A percentile compares a stretch with the other conserved stretches of the same genome.
These are phyloP conservation scores for Hanseniaspora valbyensis DNA, from an alignment of 805 yeast species.

Conservation along the genomic window DNA sequence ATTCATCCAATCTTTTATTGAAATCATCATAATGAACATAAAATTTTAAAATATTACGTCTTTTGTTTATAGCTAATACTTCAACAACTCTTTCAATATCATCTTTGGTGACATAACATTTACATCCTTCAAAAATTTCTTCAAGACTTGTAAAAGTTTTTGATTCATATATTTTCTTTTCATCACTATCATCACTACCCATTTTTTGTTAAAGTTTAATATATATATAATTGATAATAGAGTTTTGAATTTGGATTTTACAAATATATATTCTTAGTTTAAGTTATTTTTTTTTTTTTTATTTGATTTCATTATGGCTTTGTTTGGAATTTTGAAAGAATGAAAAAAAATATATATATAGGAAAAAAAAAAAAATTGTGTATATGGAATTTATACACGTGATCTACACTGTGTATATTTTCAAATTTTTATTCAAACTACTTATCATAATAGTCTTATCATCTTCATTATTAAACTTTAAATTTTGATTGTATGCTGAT, in stretches of 20 bases:
- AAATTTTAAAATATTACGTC: slow-evolving; percentile 67
- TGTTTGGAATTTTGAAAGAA: too few relatives aligned
- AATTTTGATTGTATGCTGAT: background rate
- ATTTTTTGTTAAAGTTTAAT: too few relatives aligned
- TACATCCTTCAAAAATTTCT: slow-evolving; percentile 64
- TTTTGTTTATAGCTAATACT: slow-evolving; percentile 60
- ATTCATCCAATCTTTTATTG: slow-evolving; percentile 93
- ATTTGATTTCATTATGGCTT: too few relatives aligned
- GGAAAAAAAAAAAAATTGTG: too few relatives aligned
- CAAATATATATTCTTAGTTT: too few relatives aligned
- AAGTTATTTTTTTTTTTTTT: too few relatives aligned
- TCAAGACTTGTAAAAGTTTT: slow-evolving; percentile 24
- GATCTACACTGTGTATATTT: slow-evolving; percentile 32
- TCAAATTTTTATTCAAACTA: slow-evolving; percentile 66
- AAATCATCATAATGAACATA: slow-evolving; percentile 92
- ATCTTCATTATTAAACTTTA: slow-evolving; percentile 24
- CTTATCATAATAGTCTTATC: slow-evolving; percentile 61
- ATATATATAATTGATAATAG: too few relatives aligned
- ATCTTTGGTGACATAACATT: slow-evolving; percentile 72
- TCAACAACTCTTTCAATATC: slow-evolving; percentile 75
- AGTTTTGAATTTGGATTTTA: too few relatives aligned
- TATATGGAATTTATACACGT: too few relatives aligned
- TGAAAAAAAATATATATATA: too few relatives aligned
- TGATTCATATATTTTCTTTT: slow-evolving; percentile 24
- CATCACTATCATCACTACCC: slow-evolving; percentile 17